phyloP scores from a whole-genome alignment of 1,139 yeast species.

The Protomyces lactucae-debilis region DNA sequence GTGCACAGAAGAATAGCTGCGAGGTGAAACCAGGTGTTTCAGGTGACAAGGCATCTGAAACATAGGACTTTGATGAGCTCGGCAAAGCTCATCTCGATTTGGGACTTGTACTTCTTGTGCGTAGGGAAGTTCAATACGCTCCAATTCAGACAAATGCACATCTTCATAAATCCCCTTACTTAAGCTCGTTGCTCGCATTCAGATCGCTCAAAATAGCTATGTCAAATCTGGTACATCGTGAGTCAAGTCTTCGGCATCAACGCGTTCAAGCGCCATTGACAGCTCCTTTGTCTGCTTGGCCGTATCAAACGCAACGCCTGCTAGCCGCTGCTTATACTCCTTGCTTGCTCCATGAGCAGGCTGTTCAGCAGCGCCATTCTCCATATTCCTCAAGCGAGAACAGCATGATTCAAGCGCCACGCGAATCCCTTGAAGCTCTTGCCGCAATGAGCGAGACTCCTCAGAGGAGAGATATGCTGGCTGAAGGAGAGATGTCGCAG shows the following conservation, averaged over 20 bases:
- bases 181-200: no score
- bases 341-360: slow-evolving; percentile 60
- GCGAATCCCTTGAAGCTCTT: slow-evolving; percentile 12
- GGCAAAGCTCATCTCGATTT: no score
- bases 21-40: no score
- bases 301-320: slow-evolving; percentile 92
- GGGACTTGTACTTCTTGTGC: no score
- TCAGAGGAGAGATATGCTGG: slow-evolving; percentile 40
- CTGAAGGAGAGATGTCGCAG: slow-evolving; percentile 87
- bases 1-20: no score
- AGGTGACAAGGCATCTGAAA: no score
- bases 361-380: slow-evolving; percentile 26
- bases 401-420: slow-evolving; percentile 18
- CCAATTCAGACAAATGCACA: no score
- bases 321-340: slow-evolving; percentile 83
- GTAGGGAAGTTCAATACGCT: no score
- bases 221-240: not conserved
- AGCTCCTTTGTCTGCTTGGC: slow-evolving; percentile 94
- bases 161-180: no score
- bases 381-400: slow-evolving; percentile 17
- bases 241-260: not conserved
- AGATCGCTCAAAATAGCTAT: not conserved
- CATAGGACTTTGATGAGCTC: no score
- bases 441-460: not conserved
- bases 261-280: slow-evolving; percentile 9